A percentile compares a stretch with the other conserved stretches of the same genome.
phyloP scores from a whole-genome alignment of 495 filamentous ascomycete genomes.

The Corynascus novoguineensis region DNA sequence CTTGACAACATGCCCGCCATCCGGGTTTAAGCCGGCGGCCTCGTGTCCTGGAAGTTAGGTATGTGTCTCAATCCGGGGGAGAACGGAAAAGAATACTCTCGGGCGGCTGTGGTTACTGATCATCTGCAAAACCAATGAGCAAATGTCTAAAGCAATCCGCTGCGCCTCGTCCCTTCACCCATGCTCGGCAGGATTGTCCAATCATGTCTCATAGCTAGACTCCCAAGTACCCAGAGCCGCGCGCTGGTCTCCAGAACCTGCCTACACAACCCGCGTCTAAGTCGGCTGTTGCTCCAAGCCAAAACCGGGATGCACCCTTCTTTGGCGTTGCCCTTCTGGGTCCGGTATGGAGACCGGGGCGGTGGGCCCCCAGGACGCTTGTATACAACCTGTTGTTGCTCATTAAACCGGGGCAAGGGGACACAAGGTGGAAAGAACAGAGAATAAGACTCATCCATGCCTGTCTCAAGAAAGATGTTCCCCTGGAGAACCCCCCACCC shows the following conservation, averaged over 20 bases:
- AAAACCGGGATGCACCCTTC: conserved; percentile 11
- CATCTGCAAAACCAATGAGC: not conserved
- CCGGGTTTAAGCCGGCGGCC: conserved; percentile 13
- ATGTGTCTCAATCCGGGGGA: not conserved
- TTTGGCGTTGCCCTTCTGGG: conserved; percentile 6
- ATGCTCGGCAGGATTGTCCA: conserved; percentile 3
- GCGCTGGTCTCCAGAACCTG: conserved; percentile 12
- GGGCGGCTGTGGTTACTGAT: conserved; percentile 10
- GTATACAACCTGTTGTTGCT: conserved; percentile 4
- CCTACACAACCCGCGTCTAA: conserved; percentile 10
- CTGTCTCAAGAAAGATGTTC: conserved; percentile 2
- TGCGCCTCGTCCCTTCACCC: conserved; percentile 10
- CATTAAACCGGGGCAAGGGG: not conserved
- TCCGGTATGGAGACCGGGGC: not conserved
- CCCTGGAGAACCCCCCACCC: too few species aligned
- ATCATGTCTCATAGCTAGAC: not conserved
- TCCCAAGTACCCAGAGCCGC: conserved; percentile 8
- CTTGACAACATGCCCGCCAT: not conserved
- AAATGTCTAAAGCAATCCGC: not conserved
- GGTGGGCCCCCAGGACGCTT: not conserved
- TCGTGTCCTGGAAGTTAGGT: not conserved
- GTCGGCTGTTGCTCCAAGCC: not conserved
- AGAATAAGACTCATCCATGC: conserved; percentile 13
- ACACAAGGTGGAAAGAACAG: not conserved
- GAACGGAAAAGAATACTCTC: not conserved